Evolutionary conservation across 73 alveolate species (phyloP), one percentile per base, ranked within the genome.

Genomic region (Effrenium voratum): DNA sequence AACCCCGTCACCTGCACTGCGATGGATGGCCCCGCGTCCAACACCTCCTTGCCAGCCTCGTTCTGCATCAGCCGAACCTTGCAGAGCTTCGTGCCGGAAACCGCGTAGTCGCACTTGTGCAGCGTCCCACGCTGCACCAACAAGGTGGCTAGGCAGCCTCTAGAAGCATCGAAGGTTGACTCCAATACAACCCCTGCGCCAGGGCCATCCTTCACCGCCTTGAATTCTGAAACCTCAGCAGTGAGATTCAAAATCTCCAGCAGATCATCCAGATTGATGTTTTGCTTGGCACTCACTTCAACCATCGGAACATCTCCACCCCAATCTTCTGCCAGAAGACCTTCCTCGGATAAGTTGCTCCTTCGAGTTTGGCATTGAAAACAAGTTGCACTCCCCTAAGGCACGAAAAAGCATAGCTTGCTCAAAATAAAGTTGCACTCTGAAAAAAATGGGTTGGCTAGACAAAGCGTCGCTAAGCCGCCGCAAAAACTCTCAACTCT

Each of bases 91-190:
- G 66, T 43, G 40, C 95, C 95, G 22, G 95, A 60, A 22, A 88
- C 95, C 1, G 84, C 95, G 45, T 63, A 88, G 85, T 88, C 95
- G 72, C 95, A 84, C 85, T 63, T 68, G 40, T 88, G 60, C 57
- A 88, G 95, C 72, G 95, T 88, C 19, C 95, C 95, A 5, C 84
- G 83, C 95, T 88, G 95, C 49, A 88, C 95, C 95, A 88, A 70
- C 44, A 88, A 43, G 47, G 95, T 88, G 55, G 95, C 83, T 49
- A 63, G 66, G 83, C 83, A 40, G 52, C 95, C 95, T 32, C 22
- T 41, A 28, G 83, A 8, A 26, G 83, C 72, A 30, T 63, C 85
- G 72, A 60, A 88, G 73, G 95, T 88, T 68, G 95, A 88, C 77
- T 88, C 95, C 26, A 88, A 77, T 16, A 88, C 95, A 43, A 88